Base-by-base conservation (phyloP, 495 filamentous ascomycete species). In the Talaromyces thailandensis region DNA sequence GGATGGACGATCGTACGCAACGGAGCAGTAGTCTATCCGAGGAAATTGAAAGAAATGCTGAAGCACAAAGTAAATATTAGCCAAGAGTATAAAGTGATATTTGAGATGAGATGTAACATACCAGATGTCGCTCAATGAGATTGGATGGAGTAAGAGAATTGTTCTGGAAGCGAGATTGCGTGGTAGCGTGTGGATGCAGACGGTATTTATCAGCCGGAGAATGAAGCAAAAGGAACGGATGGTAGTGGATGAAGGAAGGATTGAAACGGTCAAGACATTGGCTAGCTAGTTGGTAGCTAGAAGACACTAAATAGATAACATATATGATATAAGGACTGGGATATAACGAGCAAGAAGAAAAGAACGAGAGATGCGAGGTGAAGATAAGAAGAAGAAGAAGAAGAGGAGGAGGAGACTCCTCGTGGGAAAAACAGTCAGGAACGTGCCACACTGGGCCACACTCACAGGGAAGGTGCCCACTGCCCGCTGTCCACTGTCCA, bases 351-450 rank as follows among this genome's bases (percentile, higher is more conserved):
- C 9, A 48, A 65, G 31, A 43, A 60, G 48, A 50, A 63, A 58
- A n/a, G n/a, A 57, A 51, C 6, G 57, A 56, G 16, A 60, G 18
- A 45, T n/a, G n/a, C n/a, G n/a, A n/a, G n/a, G 25, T 14, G 28
- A 31, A 68, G 51, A 55, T 9, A 31, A 68, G 51, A 55, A 6
- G 37, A 55, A 65, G 32, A 63, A 56, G 60, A 43, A 23, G 63
- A 52, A 31, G n/a, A 31, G 37, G 23, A 63, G 60, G 16, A 21
- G 56, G 25, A 32, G 60, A 35, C 32, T 37, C 32, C 32, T 37
- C 32, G 32, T 37, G 45, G 60, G 50, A 64, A 60, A 45, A 63
- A 7, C n/a, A 60, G 62, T 21, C 59, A 63, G 60, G 58, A 64
- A 28, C 24, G 14, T 25, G 51, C 23, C 35, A 14, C 35, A 40